phyloP scores from a whole-genome alignment of 2,329 filamentous ascomycete species.

The Gremmenia infestans region DNA sequence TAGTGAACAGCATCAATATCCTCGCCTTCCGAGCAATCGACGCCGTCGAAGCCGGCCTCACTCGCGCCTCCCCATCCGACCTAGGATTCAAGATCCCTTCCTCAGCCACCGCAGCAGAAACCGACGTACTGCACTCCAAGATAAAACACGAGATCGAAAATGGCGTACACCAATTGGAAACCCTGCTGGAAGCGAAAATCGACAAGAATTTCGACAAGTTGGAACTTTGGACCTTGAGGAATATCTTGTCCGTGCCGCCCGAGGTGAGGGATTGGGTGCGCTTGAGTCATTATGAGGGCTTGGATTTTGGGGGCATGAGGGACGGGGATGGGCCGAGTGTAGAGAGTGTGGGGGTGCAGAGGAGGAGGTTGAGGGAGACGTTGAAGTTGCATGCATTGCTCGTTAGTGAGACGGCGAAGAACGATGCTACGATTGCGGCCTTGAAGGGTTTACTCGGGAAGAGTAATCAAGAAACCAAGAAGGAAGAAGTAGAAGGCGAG shows the following conservation, averaged over 20 bases:
- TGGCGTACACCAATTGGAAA: constrained; percentile 80
- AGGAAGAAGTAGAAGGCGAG: constrained; percentile 11
- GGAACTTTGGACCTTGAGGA: constrained; percentile 85
- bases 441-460: constrained; percentile 53
- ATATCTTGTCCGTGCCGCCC: constrained; percentile 69
- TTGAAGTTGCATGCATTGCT: constrained; percentile 68
- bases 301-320: constrained; percentile 22
- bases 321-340: constrained; percentile 47
- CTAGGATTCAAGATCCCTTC: constrained; percentile 69
- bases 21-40: constrained; percentile 86
- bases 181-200: constrained; percentile 72
- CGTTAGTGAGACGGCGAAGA: constrained; percentile 63
- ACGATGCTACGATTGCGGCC: constrained; percentile 63
- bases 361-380: constrained; percentile 73
- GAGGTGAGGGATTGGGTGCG: constrained; percentile 74
- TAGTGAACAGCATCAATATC: constrained; percentile 95
- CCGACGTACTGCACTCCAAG: constrained; percentile 45
- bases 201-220: constrained; percentile 83
- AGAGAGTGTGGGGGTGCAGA: constrained; percentile 66
- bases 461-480: constrained; percentile 39
- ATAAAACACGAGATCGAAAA: constrained; percentile 73
- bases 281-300: constrained; percentile 72
- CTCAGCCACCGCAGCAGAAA: constrained; percentile 36
- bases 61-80: constrained; percentile 64
- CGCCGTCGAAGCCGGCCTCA: constrained; percentile 77